A percentile compares a stretch with the other conserved stretches of the same genome.
phyloP scores from a whole-genome alignment of 2,329 filamentous ascomycete species.

The Exophiala oligosperma region DNA sequence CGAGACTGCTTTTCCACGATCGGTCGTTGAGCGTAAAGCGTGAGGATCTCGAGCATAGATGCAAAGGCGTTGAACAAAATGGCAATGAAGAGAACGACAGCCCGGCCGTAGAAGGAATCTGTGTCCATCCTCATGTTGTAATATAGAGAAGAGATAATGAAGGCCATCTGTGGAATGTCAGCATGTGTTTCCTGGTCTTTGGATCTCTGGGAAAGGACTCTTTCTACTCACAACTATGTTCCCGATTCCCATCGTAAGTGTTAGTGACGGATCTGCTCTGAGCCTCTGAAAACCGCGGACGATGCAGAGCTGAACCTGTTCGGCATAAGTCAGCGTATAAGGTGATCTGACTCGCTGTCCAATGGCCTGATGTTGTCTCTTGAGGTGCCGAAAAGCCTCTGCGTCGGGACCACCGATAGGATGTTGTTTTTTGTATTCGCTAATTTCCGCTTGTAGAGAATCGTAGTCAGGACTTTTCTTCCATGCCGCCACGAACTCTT shows the following conservation, averaged over 20 bases:
- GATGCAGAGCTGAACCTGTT: constrained; percentile 78
- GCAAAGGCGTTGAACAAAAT: constrained; percentile 76
- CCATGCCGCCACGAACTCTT: constrained; percentile 65
- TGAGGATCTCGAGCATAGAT: constrained; percentile 38
- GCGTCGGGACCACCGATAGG: constrained; percentile 10
- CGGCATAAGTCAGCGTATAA: constrained; percentile 54
- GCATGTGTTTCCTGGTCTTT: not conserved
- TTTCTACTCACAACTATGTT: constrained; percentile 62
- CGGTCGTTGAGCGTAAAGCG: constrained; percentile 81
- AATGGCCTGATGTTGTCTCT: constrained; percentile 11
- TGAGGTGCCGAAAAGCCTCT: constrained; percentile 8
- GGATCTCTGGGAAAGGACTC: not conserved
- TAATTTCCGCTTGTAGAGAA: constrained; percentile 7
- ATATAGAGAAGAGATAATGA: constrained; percentile 80
- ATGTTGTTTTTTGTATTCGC: constrained; percentile 8
- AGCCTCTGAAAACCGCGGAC: constrained; percentile 78
- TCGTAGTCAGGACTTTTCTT: constrained; percentile 56
- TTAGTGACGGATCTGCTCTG: constrained; percentile 73
- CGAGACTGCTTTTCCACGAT: constrained; percentile 88
- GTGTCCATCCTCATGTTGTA: constrained; percentile 70
- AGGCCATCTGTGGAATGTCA: constrained; percentile 35
- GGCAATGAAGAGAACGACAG: constrained; percentile 82
- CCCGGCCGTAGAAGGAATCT: constrained; percentile 73
- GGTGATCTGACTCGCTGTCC: constrained; percentile 47
- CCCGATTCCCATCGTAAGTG: constrained; percentile 63